Evolutionary conservation across 2,329 filamentous ascomycete genomes (phyloP).

Genomic region (Penicillium brevicompactum): DNA sequence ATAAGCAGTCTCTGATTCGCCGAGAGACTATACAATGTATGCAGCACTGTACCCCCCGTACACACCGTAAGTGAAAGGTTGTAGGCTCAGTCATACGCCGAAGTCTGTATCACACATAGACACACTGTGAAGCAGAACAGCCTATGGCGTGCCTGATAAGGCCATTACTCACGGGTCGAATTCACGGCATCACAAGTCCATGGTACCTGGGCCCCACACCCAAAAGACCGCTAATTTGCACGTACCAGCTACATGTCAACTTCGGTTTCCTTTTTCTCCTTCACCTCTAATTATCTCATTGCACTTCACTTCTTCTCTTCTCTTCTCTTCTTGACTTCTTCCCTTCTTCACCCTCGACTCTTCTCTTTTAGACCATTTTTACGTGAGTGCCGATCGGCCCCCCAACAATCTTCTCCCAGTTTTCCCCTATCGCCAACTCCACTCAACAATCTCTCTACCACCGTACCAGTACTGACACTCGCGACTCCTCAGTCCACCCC

Average conservation of each 20-base stretch:
- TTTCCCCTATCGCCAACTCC: conserved; percentile 8
- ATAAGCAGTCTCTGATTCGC: conserved; percentile 33
- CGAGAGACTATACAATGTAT: not conserved
- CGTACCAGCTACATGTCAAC: conserved; percentile 12
- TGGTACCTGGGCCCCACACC: conserved; percentile 15
- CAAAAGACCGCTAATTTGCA: conserved; percentile 15
- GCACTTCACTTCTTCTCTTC: not conserved
- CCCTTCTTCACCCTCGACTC: not conserved
- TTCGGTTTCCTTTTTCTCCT: conserved; percentile 8
- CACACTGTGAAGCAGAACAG: no score
- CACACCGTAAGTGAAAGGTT: not conserved
- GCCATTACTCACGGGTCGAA: conserved; percentile 5
- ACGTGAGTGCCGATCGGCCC: conserved; percentile 2
- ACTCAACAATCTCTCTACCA: conserved; percentile 5
- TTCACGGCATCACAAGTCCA: conserved; percentile 15
- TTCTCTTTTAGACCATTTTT: not conserved
- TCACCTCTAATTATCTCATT: conserved; percentile 7
- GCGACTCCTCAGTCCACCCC: not conserved
- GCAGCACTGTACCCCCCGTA: not conserved
- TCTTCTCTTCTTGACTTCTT: conserved; percentile 2
- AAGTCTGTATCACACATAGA: no score
- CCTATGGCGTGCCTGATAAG: not conserved
- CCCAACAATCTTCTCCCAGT: conserved; percentile 4
- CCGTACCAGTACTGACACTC: no score
- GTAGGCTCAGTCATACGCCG: not conserved